phyloP scores from a whole-genome alignment of 2,329 filamentous ascomycete species.

The Xylaria sp. region DNA sequence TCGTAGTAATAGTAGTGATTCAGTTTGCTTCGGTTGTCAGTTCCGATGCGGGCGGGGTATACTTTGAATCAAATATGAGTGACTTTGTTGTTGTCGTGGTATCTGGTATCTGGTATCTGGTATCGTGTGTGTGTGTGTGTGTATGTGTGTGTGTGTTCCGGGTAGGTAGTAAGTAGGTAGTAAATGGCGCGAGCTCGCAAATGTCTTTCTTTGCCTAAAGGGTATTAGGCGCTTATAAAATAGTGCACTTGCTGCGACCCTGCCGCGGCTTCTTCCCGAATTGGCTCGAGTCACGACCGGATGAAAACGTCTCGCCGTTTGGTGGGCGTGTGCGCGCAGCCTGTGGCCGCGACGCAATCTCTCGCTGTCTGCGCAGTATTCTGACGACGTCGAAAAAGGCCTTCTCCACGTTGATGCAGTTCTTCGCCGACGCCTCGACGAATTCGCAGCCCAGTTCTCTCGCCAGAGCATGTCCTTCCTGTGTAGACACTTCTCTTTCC shows the following conservation, averaged over 20 bases:
- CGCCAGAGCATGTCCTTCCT: conserved; percentile 88
- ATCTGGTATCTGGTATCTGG: conserved; percentile 1
- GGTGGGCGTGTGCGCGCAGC: conserved; percentile 21
- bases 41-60: conserved; percentile 15
- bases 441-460: conserved; percentile 93
- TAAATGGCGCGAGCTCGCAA: conserved; percentile 19
- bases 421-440: conserved; percentile 94
- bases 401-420: conserved; percentile 97
- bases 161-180: neutral
- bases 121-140: no score
- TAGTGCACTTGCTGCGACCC: conserved; percentile 37
- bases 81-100: conserved; percentile 22
- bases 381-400: conserved; percentile 97
- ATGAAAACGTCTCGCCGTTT: conserved; percentile 24
- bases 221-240: conserved; percentile 35
- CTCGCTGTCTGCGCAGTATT: conserved; percentile 77
- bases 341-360: conserved; percentile 43
- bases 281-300: conserved; percentile 20
- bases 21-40: conserved; percentile 2
- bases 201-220: conserved; percentile 12
- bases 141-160: no score
- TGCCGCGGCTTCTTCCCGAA: conserved; percentile 29
- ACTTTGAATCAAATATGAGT: conserved; percentile 20
- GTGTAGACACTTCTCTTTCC: conserved; percentile 91
- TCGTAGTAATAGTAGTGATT: conserved; percentile 3